These are phyloP conservation scores for Dendrostoma leiphaemia DNA, from an alignment of 2,329 filamentous ascomycete genomes.

Conservation along the genomic window DNA sequence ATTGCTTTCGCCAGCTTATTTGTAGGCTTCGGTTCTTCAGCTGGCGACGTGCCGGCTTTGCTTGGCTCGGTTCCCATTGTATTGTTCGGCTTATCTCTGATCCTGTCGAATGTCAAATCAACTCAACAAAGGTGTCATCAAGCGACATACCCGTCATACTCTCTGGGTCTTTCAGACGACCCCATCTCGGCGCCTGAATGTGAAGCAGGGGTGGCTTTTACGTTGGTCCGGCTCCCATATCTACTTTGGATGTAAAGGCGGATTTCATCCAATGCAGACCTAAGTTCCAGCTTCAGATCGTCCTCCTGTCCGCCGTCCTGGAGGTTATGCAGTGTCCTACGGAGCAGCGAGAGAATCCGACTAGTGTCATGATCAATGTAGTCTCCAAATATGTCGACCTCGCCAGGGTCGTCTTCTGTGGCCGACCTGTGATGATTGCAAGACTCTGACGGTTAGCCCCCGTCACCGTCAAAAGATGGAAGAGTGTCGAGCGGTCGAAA, in stretches of 20 bases:
- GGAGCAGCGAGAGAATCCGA: conserved; percentile 6
- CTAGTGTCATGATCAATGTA: conserved; percentile 14
- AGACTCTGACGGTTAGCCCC: too few relatives aligned
- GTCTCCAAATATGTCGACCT: conserved; percentile 1
- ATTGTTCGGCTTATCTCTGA: not conserved
- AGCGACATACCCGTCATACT: not conserved
- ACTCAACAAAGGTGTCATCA: not conserved
- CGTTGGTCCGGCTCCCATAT: not conserved
- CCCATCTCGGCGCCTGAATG: not conserved
- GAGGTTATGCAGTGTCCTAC: conserved; percentile 8
- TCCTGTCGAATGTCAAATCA: not conserved
- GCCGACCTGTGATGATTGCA: conserved; percentile 5
- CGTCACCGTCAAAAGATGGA: too few relatives aligned
- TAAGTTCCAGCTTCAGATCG: not conserved
- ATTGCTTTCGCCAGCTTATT: conserved; percentile 4
- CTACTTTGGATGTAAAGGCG: conserved; percentile 11
- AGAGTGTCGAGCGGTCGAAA: too few relatives aligned
- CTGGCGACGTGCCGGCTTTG: not conserved
- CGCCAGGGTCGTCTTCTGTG: conserved; percentile 5
- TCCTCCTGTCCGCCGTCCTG: conserved; percentile 5
- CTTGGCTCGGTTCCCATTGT: not conserved
- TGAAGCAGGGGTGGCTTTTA: not conserved
- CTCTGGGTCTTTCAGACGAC: not conserved
- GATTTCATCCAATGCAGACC: conserved; percentile 4
- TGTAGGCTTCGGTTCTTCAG: not conserved